Evolutionary conservation across 202 grass and related monocot species (phyloP).

Genomic region (Cymbopogon flexuosus): DNA sequence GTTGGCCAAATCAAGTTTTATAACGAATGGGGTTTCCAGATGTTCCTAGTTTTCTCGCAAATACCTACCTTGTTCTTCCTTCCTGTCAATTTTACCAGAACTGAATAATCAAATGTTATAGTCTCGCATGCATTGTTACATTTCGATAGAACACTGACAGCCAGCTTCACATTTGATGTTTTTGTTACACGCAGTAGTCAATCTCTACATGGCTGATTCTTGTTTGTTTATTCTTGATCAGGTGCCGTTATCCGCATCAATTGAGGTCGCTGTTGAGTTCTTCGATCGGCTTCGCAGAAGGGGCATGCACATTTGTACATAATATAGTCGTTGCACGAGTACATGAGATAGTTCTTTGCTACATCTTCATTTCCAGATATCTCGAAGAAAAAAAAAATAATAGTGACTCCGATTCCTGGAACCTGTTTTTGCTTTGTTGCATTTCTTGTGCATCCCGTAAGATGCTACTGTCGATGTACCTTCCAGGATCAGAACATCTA

Average conservation of each 20-base stretch:
- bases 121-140: not conserved
- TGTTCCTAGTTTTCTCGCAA: not conserved
- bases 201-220: not conserved
- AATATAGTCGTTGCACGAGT: not conserved
- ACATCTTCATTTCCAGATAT: not conserved
- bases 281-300: not conserved
- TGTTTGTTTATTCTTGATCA: constrained; percentile 1
- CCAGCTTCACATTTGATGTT: not conserved
- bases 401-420: not conserved
- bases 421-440: not conserved
- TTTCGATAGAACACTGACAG: not conserved
- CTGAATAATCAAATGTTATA: not conserved
- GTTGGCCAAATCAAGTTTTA: not conserved
- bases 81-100: not conserved
- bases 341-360: not conserved
- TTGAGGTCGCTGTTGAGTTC: not conserved
- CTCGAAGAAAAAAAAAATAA: not conserved
- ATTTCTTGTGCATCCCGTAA: not conserved
- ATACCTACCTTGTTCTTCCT: not conserved
- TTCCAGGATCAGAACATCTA: not conserved
- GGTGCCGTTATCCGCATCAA: not conserved
- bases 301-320: not conserved
- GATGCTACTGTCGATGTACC: not conserved
- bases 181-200: not conserved
- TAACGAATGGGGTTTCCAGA: not conserved